Base-by-base conservation (phyloP, 108 stramenopile species). In the Aurantiochytrium sp. region DNA sequence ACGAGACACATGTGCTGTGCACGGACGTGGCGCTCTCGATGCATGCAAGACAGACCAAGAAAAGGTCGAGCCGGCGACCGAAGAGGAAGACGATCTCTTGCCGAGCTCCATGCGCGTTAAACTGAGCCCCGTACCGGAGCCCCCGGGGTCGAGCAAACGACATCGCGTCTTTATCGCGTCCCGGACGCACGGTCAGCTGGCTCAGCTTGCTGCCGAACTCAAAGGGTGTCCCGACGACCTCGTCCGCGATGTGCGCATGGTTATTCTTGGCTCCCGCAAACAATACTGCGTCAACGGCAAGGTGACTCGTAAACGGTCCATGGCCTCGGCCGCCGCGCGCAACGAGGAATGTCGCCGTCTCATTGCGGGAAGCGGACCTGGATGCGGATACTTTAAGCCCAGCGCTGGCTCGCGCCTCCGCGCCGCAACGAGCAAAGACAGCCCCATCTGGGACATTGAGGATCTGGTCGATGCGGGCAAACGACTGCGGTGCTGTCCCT, bases 141-240 rank as follows among this genome's bases (percentile, higher is more conserved):
- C 25, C 25, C 0, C 42, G 25, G 14, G 25, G 6, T 10, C 18
- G 42, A 23, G 21, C 25, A 69, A 69, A 23, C 16, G 23, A 18
- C 35, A 35, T 14, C 25, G 49, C 25, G 97, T 99, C 49, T 95
- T 98, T 73, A 98, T 99, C 90, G 97, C 98, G 53, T 96, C 97
- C 23, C 93, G 99, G 5, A 99, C 99, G 1, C 99, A 99, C 92
- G 95, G 96, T 3, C 99, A 99, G 89, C 91, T 99, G 19, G 94
- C 95, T 5, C 98, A 99, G 93, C 98, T 99, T 35, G 96, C 97
- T 51, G 88, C 93, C 60, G 98, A 99, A 91, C 92, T 99, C 16
- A 92, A 95, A 42, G 95, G 93, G 89, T 98, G 97, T n/a, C 91
- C 95, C 28, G 98, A 98, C 92, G 92, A 96, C 44, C 98, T 83